Evolutionary conservation across 2,329 filamentous ascomycete species (phyloP).

Genomic region (Sarocladiaceae sp.): DNA sequence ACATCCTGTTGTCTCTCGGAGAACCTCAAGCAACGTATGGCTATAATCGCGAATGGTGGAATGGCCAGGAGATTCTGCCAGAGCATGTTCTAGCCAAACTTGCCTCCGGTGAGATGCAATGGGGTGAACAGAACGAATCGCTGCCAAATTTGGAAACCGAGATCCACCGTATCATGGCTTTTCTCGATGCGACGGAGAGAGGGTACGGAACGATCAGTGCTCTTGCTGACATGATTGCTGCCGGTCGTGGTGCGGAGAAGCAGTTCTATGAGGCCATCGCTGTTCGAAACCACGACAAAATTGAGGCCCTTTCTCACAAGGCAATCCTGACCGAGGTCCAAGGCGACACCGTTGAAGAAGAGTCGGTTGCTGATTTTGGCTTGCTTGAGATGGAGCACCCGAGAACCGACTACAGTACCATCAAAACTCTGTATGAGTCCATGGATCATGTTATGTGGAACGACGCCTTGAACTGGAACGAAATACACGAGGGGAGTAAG

Average conservation of each 20-base stretch:
- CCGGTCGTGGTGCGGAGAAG: conserved; percentile 29
- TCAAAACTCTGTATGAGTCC: conserved; percentile 40
- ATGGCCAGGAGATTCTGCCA: conserved; percentile 43
- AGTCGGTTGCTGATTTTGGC: conserved; percentile 27
- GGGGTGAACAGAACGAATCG: conserved; percentile 20
- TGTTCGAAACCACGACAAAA: conserved; percentile 18
- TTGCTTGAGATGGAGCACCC: conserved; percentile 35
- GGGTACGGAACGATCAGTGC: conserved; percentile 48
- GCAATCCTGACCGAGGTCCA: conserved; percentile 23
- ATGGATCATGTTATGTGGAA: conserved; percentile 44
- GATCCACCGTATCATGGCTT: conserved; percentile 56
- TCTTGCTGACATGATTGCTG: conserved; percentile 31
- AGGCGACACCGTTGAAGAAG: conserved; percentile 23
- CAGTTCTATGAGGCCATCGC: conserved; percentile 39
- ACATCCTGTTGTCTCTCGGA: conserved; percentile 43
- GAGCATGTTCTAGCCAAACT: conserved; percentile 29
- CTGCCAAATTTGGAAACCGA: conserved; percentile 43
- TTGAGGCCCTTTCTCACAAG: conserved; percentile 27
- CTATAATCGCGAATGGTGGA: conserved; percentile 55
- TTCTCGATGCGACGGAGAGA: conserved; percentile 54
- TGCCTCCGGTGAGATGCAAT: conserved; percentile 23
- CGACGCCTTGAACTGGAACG: conserved; percentile 31
- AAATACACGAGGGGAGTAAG: conserved; percentile 28
- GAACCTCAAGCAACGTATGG: conserved; percentile 42
- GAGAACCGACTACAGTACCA: conserved; percentile 28